phyloP scores from a whole-genome alignment of 805 yeast species.

The Zygosaccharomyces pseudorouxii region DNA sequence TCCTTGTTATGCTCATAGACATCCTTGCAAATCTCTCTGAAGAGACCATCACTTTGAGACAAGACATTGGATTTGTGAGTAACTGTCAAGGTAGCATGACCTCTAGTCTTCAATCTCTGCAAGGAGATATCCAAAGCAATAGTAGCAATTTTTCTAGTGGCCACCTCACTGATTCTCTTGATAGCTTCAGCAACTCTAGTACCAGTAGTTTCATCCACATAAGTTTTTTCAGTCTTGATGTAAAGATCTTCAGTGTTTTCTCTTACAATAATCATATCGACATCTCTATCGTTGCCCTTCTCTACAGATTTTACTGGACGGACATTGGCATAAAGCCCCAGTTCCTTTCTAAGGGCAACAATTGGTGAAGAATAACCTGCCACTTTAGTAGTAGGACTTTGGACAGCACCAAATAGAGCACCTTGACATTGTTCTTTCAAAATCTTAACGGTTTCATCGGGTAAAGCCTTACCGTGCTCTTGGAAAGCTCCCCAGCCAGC shows the following conservation, averaged over 20 bases:
- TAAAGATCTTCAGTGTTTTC: constrained; percentile 98
- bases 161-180: constrained; percentile 89
- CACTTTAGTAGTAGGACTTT: constrained; percentile 89
- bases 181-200: constrained; percentile 93
- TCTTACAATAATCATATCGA: constrained; percentile 96
- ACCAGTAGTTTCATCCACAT: constrained; percentile 65
- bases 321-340: constrained; percentile 93
- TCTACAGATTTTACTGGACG: constrained; percentile 95
- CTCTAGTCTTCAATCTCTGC: constrained; percentile 75
- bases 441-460: constrained; percentile 80
- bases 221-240: constrained; percentile 85
- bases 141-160: constrained; percentile 79
- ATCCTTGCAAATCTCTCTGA: constrained; percentile 71
- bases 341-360: constrained; percentile 93
- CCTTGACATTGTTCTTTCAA: constrained; percentile 86
- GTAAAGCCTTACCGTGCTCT: constrained; percentile 92
- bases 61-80: constrained; percentile 96
- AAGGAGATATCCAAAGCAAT: constrained; percentile 91
- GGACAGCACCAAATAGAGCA: constrained; percentile 96
- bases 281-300: constrained; percentile 73
- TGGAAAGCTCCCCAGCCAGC: constrained; percentile 96
- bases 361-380: constrained; percentile 97
- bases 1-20: constrained; percentile 48
- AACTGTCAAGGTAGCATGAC: constrained; percentile 64
- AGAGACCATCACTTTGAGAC: constrained; percentile 88